These are phyloP conservation scores for Aspergillus carlsbadensis DNA, from an alignment of 495 filamentous ascomycete species.

Conservation along the genomic window DNA sequence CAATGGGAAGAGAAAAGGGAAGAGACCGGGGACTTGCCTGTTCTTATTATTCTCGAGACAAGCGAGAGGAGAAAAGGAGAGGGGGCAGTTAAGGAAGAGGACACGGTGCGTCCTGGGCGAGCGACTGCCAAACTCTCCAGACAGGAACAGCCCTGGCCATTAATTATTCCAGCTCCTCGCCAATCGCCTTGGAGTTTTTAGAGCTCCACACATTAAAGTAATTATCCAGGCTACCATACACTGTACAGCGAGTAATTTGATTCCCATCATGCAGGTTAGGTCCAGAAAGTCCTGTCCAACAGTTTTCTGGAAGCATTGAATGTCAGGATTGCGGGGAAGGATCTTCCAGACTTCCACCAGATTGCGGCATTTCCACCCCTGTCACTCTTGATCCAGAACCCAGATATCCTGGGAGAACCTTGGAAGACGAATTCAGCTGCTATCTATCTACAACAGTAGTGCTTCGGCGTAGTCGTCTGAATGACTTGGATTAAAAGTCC, in stretches of 20 bases:
- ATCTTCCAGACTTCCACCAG: conserved; percentile 2
- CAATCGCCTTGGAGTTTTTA: not conserved
- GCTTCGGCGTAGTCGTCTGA: too few relatives aligned
- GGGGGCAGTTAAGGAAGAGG: conserved; percentile 29
- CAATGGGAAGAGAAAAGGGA: not conserved
- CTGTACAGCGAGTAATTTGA: too few relatives aligned
- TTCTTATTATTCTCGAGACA: not conserved
- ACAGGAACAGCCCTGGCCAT: conserved; percentile 4
- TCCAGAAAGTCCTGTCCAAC: too few relatives aligned
- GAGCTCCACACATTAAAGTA: not conserved
- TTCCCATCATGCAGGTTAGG: not conserved
- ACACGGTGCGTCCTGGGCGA: conserved; percentile 9
- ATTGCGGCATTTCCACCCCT: conserved; percentile 1
- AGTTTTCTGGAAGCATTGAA: not conserved
- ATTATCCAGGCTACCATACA: not conserved
- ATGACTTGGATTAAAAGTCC: too few relatives aligned
- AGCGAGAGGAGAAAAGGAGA: conserved; percentile 17
- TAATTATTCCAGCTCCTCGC: not conserved
- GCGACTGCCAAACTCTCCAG: not conserved
- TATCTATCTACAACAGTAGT: too few relatives aligned
- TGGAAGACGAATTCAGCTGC: not conserved
- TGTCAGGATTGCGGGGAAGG: conserved; percentile 10
- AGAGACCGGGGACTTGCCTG: not conserved
- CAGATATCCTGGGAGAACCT: too few relatives aligned
- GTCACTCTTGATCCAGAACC: not conserved